A percentile compares a stretch with the other conserved stretches of the same genome.
Evolutionary conservation across 495 filamentous ascomycete species (phyloP).

Genomic region (Penicillium longicatenatum): DNA sequence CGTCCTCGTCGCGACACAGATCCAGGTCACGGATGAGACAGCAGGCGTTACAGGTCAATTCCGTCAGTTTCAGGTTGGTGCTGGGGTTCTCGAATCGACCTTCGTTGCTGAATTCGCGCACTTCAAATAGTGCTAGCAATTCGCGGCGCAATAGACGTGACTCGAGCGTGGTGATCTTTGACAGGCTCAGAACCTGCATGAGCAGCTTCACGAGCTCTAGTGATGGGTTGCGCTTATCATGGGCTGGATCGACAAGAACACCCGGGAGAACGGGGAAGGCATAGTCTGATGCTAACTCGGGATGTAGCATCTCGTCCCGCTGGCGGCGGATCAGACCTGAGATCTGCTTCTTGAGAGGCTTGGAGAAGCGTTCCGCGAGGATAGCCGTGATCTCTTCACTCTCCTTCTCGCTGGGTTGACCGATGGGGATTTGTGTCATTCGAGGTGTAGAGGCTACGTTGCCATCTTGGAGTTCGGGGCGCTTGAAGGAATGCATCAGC

Average conservation of each 20-base stretch:
- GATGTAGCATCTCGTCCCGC: conserved; percentile 85
- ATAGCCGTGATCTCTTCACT: conserved; percentile 59
- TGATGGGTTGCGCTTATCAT: conserved; percentile 69
- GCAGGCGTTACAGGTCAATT: conserved; percentile 84
- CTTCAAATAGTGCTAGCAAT: conserved; percentile 83
- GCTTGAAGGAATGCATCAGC: conserved; percentile 85
- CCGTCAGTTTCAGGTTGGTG: conserved; percentile 67
- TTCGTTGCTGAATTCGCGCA: conserved; percentile 89
- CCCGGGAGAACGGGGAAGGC: conserved; percentile 83
- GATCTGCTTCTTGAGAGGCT: conserved; percentile 87
- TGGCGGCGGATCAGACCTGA: conserved; percentile 75
- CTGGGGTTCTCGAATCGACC: conserved; percentile 86
- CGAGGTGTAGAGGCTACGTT: conserved; percentile 62
- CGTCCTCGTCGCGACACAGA: conserved; percentile 87
- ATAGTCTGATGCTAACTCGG: conserved; percentile 85
- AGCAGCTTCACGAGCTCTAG: conserved; percentile 89
- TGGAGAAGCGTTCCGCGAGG: conserved; percentile 77
- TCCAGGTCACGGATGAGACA: conserved; percentile 87
- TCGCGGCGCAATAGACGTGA: conserved; percentile 85
- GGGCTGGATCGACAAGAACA: conserved; percentile 59
- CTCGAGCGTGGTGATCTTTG: conserved; percentile 78
- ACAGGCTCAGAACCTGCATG: conserved; percentile 86
- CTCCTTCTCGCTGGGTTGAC: conserved; percentile 50
- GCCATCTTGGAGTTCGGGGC: conserved; percentile 51
- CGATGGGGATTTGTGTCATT: conserved; percentile 71